phyloP scores from a whole-genome alignment of 441 rosid genomes.

The Mallotus repandus region DNA sequence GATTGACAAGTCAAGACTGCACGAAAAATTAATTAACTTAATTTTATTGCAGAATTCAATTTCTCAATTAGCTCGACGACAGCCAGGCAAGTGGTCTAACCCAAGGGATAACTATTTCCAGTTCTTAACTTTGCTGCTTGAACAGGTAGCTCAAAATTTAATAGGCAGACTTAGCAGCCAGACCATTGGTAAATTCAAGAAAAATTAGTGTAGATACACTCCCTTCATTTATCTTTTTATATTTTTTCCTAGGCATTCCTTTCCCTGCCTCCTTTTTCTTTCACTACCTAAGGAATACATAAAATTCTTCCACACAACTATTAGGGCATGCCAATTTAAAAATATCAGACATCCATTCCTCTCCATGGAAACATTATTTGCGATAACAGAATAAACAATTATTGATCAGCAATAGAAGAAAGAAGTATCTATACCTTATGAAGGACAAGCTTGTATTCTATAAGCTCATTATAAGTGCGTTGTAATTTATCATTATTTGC shows the following conservation, averaged over 20 bases:
- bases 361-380: not conserved
- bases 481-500: conserved; percentile 78
- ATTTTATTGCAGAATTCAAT: not conserved
- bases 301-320: not conserved
- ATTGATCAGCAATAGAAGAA: conserved; percentile 8
- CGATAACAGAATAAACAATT: conserved; percentile 1
- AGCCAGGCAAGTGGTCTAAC: not conserved
- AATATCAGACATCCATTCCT: not conserved
- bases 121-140: conserved; percentile 1
- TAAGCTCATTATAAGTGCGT: conserved; percentile 68
- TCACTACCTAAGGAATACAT: not conserved
- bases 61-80: not conserved
- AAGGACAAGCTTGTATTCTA: conserved; percentile 79
- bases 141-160: not conserved
- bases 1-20: not conserved
- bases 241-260: not conserved
- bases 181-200: not conserved
- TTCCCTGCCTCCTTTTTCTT: not conserved
- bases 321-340: not conserved
- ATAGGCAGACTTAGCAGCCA: not conserved
- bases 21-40: not conserved
- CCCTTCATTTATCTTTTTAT: not conserved
- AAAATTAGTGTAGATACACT: not conserved
- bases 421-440: conserved; percentile 54
- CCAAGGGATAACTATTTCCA: not conserved